A percentile compares a stretch with the other conserved stretches of the same genome.
These are phyloP conservation scores for Ophiognomonia clavigignenti-juglandacearum DNA, from an alignment of 2,329 filamentous ascomycete genomes.

Conservation along the genomic window DNA sequence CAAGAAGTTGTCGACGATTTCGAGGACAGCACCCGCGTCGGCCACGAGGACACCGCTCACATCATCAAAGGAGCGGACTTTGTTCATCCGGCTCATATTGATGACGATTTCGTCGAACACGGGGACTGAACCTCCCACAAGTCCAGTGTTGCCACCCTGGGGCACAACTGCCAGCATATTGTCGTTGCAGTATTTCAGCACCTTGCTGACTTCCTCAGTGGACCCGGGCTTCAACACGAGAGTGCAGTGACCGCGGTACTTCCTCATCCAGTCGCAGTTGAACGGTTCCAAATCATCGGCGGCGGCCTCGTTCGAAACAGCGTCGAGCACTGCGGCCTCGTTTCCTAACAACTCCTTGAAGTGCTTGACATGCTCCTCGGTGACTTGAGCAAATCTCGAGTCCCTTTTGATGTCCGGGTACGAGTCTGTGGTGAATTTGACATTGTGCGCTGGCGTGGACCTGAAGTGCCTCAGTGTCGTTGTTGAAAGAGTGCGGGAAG, in stretches of 20 bases:
- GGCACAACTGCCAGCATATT: slow-evolving; percentile 89
- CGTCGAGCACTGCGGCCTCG: slow-evolving; percentile 78
- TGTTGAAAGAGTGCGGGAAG: slow-evolving; percentile 20
- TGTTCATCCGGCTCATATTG: slow-evolving; percentile 85
- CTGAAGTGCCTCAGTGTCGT: slow-evolving; percentile 23
- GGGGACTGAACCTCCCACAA: slow-evolving; percentile 92
- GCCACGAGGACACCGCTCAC: slow-evolving; percentile 86
- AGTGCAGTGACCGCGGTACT: slow-evolving; percentile 86
- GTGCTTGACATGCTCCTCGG: slow-evolving; percentile 71
- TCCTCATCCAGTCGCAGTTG: slow-evolving; percentile 99
- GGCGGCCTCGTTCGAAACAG: slow-evolving; percentile 64
- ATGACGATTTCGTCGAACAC: slow-evolving; percentile 98
- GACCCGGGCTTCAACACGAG: slow-evolving; percentile 81
- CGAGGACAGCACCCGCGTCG: slow-evolving; percentile 87
- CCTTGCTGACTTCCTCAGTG: slow-evolving; percentile 83
- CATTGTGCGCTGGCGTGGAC: slow-evolving; percentile 18
- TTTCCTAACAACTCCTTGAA: slow-evolving; percentile 79
- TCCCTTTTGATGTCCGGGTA: slow-evolving; percentile 83
- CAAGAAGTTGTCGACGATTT: slow-evolving; percentile 81
- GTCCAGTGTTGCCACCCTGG: slow-evolving; percentile 93
- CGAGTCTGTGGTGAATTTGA: slow-evolving; percentile 76
- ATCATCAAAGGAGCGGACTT: slow-evolving; percentile 86
- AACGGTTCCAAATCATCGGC: slow-evolving; percentile 81
- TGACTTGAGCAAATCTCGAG: slow-evolving; percentile 67
- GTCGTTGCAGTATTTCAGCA: slow-evolving; percentile 93